phyloP scores from a whole-genome alignment of 257 asterid species.

The Scutellaria galericulata region DNA sequence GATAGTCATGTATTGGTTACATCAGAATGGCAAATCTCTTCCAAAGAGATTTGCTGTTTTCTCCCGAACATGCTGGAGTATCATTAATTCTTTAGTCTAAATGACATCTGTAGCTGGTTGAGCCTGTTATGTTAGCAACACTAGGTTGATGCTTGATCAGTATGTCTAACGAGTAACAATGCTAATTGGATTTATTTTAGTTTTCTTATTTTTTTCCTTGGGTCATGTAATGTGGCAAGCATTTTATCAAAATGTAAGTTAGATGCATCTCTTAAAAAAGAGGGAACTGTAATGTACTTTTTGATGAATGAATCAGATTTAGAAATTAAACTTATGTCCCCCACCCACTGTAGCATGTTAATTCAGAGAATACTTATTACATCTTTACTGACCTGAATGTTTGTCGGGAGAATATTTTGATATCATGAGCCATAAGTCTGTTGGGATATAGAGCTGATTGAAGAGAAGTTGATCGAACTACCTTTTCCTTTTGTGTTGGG shows the following conservation, averaged over 20 bases:
- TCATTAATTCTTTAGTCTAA: no score
- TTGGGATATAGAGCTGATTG: conserved; percentile 7
- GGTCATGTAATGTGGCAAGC: neutral
- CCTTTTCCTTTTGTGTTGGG: no score
- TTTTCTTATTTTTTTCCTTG: neutral
- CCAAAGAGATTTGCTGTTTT: no score
- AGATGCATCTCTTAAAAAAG: neutral
- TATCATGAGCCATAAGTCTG: neutral
- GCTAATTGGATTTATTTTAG: neutral
- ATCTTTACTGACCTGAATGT: neutral
- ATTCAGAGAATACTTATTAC: neutral
- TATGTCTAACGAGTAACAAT: neutral
- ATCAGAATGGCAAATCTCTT: neutral
- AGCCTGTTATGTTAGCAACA: conserved; percentile 1
- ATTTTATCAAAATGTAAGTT: neutral
- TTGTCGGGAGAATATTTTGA: neutral
- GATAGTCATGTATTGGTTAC: neutral
- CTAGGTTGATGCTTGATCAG: neutral
- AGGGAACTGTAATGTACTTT: neutral
- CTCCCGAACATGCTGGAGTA: no score
- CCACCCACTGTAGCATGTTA: conserved; percentile 1
- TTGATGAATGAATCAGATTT: neutral
- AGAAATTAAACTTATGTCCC: neutral
- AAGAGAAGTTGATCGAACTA: neutral
- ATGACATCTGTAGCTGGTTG: no score